Conservation (phyloP, 495 filamentous ascomycete species). For the Terfezia claveryi region DNA sequence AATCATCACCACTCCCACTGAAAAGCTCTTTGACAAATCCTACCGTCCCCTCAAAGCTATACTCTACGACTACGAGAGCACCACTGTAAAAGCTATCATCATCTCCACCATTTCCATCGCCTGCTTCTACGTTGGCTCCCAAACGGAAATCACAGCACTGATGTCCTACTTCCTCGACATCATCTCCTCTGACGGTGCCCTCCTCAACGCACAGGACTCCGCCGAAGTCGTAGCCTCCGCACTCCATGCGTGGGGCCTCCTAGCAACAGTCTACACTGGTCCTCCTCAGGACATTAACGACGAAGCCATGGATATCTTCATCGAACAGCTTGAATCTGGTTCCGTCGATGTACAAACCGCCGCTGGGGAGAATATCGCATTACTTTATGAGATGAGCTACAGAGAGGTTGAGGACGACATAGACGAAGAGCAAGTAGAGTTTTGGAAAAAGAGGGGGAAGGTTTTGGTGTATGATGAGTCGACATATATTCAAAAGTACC, state of each 20-base stretch:
- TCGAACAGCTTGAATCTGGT: conserved; percentile 66
- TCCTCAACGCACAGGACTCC: conserved; percentile 51
- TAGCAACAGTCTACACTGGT: conserved; percentile 53
- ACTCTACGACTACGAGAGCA: conserved; percentile 47
- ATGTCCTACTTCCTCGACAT: conserved; percentile 76
- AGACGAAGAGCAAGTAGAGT: conserved; percentile 22
- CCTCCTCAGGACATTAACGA: conserved; percentile 56
- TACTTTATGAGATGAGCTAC: conserved; percentile 70
- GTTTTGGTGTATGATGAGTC: conserved; percentile 13
- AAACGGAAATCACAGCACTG: conserved; percentile 45
- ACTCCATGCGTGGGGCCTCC: conserved; percentile 68
- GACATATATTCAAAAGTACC: conserved; percentile 22
- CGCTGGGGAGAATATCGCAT: conserved; percentile 73
- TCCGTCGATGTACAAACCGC: conserved; percentile 61
- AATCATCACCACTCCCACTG: conserved; percentile 46
- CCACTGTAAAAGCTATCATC: conserved; percentile 43
- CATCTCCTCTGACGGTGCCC: conserved; percentile 59
- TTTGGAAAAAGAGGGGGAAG: conserved; percentile 20
- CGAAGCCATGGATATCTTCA: conserved; percentile 59
- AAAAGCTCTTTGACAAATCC: conserved; percentile 45
- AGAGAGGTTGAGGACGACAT: conserved; percentile 34
- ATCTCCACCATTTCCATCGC: conserved; percentile 54
- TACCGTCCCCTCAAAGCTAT: conserved; percentile 41
- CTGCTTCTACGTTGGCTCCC: conserved; percentile 59
- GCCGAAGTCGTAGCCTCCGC: conserved; percentile 61